phyloP scores from a whole-genome alignment of 352 stramenopile genomes.

The Pseudoperonospora humuli region DNA sequence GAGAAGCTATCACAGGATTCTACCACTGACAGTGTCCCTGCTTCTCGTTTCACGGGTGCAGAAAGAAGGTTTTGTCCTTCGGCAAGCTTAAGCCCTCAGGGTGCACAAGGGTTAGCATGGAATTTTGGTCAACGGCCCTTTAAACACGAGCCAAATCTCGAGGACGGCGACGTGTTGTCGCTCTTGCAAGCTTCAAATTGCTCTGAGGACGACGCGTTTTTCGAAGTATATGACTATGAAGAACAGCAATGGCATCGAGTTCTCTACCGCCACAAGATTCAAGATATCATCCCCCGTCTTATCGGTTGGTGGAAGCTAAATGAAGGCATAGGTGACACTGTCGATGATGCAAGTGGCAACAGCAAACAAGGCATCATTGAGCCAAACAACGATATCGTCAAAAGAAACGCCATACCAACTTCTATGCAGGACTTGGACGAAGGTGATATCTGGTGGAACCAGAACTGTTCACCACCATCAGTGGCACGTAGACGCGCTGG shows the following conservation, averaged over 20 bases:
- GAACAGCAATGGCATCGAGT: slow-evolving; percentile 47
- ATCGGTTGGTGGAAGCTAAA: slow-evolving; percentile 57
- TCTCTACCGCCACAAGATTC: slow-evolving; percentile 51
- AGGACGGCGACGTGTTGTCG: slow-evolving; percentile 19
- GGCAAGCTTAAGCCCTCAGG: slow-evolving; percentile 42
- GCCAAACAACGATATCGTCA: background rate
- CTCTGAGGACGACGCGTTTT: slow-evolving; percentile 24
- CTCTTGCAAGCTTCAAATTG: slow-evolving; percentile 25
- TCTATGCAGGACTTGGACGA: slow-evolving; percentile 3
- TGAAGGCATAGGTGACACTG: slow-evolving; percentile 30
- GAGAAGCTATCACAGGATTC: background rate
- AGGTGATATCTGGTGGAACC: slow-evolving; percentile 15
- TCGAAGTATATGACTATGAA: slow-evolving; percentile 55
- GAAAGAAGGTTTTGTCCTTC: slow-evolving; percentile 16
- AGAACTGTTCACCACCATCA: slow-evolving; percentile 17
- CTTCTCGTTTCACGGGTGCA: background rate
- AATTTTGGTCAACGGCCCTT: slow-evolving; percentile 64
- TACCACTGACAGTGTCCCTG: background rate
- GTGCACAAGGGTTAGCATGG: slow-evolving; percentile 57
- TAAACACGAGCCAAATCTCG: slow-evolving; percentile 28
- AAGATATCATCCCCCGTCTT: slow-evolving; percentile 42
- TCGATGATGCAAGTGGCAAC: slow-evolving; percentile 39
- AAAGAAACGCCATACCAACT: background rate
- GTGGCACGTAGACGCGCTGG: slow-evolving; percentile 22
- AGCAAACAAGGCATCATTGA: slow-evolving; percentile 12